phyloP scores from a whole-genome alignment of 1,139 yeast species.

The Saccharomyces hybrid region DNA sequence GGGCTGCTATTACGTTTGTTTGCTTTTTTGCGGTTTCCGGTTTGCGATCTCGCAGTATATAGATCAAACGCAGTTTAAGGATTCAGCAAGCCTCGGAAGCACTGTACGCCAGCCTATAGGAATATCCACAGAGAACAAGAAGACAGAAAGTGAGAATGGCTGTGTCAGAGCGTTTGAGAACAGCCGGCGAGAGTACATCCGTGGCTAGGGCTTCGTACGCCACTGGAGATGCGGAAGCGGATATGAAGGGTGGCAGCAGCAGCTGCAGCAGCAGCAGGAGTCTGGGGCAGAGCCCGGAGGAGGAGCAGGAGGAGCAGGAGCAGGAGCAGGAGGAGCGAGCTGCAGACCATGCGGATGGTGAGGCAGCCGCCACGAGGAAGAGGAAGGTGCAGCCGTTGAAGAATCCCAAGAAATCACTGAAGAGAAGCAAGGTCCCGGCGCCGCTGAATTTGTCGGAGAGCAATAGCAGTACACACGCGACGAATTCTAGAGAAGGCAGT shows the following conservation, averaged over 20 bases:
- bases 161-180: slow-evolving; percentile 7
- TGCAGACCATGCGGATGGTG: slow-evolving; percentile 2
- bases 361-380: slow-evolving; percentile 4
- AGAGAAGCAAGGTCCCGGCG: slow-evolving; percentile 16
- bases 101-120: too few relatives aligned
- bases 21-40: neutral
- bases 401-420: slow-evolving; percentile 14
- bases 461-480: neutral
- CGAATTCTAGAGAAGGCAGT: neutral
- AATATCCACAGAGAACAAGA: neutral
- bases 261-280: too few relatives aligned
- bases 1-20: neutral
- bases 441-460: slow-evolving; percentile 11
- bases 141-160: neutral
- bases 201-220: neutral
- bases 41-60: neutral
- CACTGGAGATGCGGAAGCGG: neutral
- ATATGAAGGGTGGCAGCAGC: neutral
- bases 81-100: neutral
- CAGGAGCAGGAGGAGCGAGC: too few relatives aligned
- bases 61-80: neutral
- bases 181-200: slow-evolving; percentile 3
- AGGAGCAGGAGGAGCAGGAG: neutral
- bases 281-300: neutral
- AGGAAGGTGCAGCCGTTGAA: slow-evolving; percentile 1